phyloP scores from a whole-genome alignment of 345 rosid genomes.

The Ricinus communis region DNA sequence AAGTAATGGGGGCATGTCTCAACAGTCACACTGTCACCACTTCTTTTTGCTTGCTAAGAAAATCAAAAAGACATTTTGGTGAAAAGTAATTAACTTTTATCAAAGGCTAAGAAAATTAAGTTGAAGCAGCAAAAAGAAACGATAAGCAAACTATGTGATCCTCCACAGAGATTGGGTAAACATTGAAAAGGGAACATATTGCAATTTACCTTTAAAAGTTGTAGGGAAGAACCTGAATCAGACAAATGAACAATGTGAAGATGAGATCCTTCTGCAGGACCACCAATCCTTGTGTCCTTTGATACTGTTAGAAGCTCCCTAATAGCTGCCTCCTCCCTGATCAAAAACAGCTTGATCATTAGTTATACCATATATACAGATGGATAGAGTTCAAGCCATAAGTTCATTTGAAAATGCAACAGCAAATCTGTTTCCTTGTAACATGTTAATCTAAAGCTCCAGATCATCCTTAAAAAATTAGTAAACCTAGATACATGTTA shows the following conservation, averaged over 20 bases:
- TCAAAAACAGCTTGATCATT: conserved; percentile 11
- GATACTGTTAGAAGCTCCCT: conserved; percentile 63
- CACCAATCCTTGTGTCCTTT: conserved; percentile 66
- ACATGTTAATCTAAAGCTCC: neutral
- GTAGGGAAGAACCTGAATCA: conserved; percentile 77
- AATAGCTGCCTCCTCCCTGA: conserved; percentile 93
- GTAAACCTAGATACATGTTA: neutral
- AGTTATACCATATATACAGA: neutral
- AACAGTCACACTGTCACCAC: conserved; percentile 75
- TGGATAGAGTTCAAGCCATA: neutral
- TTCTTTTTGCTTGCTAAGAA: conserved; percentile 65
- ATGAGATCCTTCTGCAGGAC: conserved; percentile 88
- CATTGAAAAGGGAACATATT: neutral
- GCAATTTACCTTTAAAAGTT: conserved; percentile 65
- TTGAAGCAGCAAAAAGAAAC: neutral
- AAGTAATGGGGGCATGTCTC: conserved; percentile 98
- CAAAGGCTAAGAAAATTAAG: neutral
- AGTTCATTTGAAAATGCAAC: no score
- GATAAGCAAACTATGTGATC: neutral
- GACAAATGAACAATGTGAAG: conserved; percentile 91
- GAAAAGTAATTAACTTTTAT: neutral
- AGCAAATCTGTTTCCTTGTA: neutral
- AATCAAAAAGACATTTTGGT: neutral
- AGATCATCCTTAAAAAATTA: neutral
- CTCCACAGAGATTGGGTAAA: neutral